Conservation (phyloP, 202 grass and related monocot species). For the Digitaria exilis region DNA sequence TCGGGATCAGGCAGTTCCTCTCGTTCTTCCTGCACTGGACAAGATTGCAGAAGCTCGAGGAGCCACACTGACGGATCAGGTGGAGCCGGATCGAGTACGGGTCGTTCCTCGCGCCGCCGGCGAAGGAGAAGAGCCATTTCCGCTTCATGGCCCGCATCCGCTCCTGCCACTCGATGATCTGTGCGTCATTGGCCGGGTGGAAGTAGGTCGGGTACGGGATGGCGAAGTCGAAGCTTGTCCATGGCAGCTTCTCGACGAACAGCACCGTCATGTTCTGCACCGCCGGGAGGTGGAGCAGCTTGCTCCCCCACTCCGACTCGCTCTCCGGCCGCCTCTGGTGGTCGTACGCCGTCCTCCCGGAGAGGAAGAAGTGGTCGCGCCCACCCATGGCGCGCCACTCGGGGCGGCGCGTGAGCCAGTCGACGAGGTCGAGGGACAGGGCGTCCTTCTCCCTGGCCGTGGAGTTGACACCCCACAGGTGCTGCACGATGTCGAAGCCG, state of each 20-base stretch:
- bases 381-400: slow-evolving; percentile 80
- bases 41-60: slow-evolving; percentile 57
- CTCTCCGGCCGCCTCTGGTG: slow-evolving; percentile 53
- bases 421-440: slow-evolving; percentile 55
- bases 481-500: slow-evolving; percentile 72
- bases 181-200: slow-evolving; percentile 66
- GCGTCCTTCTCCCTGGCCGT: slow-evolving; percentile 54
- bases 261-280: slow-evolving; percentile 81
- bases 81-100: slow-evolving; percentile 65
- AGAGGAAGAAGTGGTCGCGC: slow-evolving; percentile 74
- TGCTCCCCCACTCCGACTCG: slow-evolving; percentile 68
- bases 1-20: slow-evolving; percentile 55
- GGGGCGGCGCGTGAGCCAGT: slow-evolving; percentile 69
- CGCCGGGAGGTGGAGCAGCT: slow-evolving; percentile 63
- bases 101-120: slow-evolving; percentile 59
- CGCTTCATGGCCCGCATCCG: slow-evolving; percentile 52
- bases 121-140: slow-evolving; percentile 72
- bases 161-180: slow-evolving; percentile 62
- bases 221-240: slow-evolving; percentile 57
- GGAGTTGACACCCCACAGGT: slow-evolving; percentile 68
- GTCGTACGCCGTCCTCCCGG: slow-evolving; percentile 77
- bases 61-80: slow-evolving; percentile 62
- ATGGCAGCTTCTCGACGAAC: slow-evolving; percentile 68
- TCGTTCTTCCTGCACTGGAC: slow-evolving; percentile 53
- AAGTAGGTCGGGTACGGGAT: slow-evolving; percentile 84